A percentile compares a stretch with the other conserved stretches of the same genome.
Conservation (phyloP, 176 grass and related monocot species). For the Elymus sibiricus region DNA sequence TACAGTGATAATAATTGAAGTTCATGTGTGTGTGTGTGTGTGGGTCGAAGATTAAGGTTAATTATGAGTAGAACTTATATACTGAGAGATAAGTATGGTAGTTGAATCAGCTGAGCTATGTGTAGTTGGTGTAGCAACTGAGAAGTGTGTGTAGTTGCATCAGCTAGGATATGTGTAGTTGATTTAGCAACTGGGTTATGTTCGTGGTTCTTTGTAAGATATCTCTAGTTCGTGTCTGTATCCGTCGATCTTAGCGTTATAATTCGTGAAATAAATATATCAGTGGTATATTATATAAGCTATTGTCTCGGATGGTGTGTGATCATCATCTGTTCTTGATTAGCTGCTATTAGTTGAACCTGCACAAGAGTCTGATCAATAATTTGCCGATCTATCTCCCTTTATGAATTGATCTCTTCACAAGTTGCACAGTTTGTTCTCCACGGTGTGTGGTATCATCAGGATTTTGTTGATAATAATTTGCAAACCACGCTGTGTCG, state of each 20-base stretch:
- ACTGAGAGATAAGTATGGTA: neutral
- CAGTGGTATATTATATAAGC: neutral
- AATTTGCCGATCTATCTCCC: too few relatives aligned
- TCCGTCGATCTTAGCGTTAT: neutral
- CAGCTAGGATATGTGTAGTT: neutral
- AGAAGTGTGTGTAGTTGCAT: neutral
- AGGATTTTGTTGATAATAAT: neutral
- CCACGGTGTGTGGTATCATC: too few relatives aligned
- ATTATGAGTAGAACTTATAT: neutral
- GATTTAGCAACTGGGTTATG: neutral
- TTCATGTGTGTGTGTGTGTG: neutral
- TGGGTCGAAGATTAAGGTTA: neutral
- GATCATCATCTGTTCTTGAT: neutral
- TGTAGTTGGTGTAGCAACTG: neutral
- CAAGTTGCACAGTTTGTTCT: neutral
- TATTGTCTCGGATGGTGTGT: neutral
- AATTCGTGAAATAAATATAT: neutral
- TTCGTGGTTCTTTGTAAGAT: neutral
- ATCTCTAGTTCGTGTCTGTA: neutral
- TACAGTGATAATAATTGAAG: constrained; percentile 18
- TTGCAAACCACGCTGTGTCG: neutral
- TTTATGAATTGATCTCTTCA: too few relatives aligned
- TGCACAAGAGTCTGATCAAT: too few relatives aligned
- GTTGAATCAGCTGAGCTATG: neutral
- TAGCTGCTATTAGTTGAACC: neutral